Evolutionary conservation across 1,284 basidiomycete species (phyloP).

Genomic region (Naganishia cerealis): DNA sequence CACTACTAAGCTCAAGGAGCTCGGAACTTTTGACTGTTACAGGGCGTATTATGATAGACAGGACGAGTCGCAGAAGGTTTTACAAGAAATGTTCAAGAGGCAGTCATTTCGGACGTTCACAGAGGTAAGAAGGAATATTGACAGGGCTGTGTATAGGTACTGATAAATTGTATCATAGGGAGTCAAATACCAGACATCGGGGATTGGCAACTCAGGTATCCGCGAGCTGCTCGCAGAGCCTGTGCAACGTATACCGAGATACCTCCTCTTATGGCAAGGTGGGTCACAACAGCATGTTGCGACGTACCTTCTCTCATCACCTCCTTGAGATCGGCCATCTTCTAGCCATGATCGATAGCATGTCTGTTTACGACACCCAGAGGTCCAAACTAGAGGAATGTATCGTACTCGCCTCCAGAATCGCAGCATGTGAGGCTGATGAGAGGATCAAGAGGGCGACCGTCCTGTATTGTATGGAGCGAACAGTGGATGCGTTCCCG

Average conservation of each 20-base stretch:
- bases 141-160: neutral
- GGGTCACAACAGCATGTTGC: slow-evolving; percentile 36
- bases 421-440: slow-evolving; percentile 88
- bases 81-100: slow-evolving; percentile 77
- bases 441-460: slow-evolving; percentile 85
- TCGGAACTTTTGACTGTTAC: slow-evolving; percentile 83
- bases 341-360: slow-evolving; percentile 75
- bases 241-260: slow-evolving; percentile 97
- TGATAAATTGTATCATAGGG: slow-evolving; percentile 58
- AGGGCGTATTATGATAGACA: slow-evolving; percentile 86
- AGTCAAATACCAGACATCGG: slow-evolving; percentile 82
- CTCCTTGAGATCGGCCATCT: slow-evolving; percentile 23
- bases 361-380: slow-evolving; percentile 73
- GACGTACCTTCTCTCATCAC: neutral
- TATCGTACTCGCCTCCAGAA: slow-evolving; percentile 80
- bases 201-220: slow-evolving; percentile 79
- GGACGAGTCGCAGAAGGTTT: slow-evolving; percentile 87
- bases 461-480: slow-evolving; percentile 79
- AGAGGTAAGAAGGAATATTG: slow-evolving; percentile 63
- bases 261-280: slow-evolving; percentile 86
- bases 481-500: slow-evolving; percentile 88
- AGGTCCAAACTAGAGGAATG: slow-evolving; percentile 81
- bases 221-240: slow-evolving; percentile 96
- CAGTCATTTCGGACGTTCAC: slow-evolving; percentile 77
- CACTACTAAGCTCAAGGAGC: slow-evolving; percentile 63